Evolutionary conservation across 768 basidiomycete genomes (phyloP).

Genomic region (Cystobasidium tubakii): DNA sequence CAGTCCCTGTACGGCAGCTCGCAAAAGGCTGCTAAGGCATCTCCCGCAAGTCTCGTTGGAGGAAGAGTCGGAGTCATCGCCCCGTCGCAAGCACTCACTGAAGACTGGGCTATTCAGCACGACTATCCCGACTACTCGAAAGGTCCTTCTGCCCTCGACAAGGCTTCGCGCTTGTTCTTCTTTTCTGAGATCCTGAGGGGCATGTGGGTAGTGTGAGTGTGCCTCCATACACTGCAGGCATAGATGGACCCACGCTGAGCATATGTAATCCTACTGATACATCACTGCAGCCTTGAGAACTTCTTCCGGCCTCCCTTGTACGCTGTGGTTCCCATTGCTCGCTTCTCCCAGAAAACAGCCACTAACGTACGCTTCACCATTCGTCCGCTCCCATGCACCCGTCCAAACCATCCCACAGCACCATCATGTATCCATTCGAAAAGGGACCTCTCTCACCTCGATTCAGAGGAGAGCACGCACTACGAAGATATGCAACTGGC

Average conservation of each 20-base stretch:
- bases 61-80: conserved; percentile 31
- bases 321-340: conserved; percentile 50
- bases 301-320: conserved; percentile 92
- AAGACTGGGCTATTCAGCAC: conserved; percentile 29
- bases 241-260: neutral
- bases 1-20: neutral
- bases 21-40: neutral
- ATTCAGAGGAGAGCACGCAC: conserved; percentile 96
- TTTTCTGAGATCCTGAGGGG: conserved; percentile 92
- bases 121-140: conserved; percentile 36
- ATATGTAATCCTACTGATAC: neutral
- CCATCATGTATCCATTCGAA: conserved; percentile 54
- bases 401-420: neutral
- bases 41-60: conserved; percentile 5
- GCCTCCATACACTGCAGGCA: conserved; percentile 39
- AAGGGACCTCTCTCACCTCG: conserved; percentile 96
- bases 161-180: conserved; percentile 93
- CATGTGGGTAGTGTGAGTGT: conserved; percentile 85
- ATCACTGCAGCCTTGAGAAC: conserved; percentile 57
- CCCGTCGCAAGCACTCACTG: conserved; percentile 25
- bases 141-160: conserved; percentile 68
- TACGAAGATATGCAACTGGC: conserved; percentile 91
- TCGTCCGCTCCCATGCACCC: conserved; percentile 10
- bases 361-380: neutral
- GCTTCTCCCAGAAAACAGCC: neutral